Percentiles rank a stretch among this genome's conserved stretches.
Conservation (phyloP, 176 grass and related monocot species). For the Typha latifolia region DNA sequence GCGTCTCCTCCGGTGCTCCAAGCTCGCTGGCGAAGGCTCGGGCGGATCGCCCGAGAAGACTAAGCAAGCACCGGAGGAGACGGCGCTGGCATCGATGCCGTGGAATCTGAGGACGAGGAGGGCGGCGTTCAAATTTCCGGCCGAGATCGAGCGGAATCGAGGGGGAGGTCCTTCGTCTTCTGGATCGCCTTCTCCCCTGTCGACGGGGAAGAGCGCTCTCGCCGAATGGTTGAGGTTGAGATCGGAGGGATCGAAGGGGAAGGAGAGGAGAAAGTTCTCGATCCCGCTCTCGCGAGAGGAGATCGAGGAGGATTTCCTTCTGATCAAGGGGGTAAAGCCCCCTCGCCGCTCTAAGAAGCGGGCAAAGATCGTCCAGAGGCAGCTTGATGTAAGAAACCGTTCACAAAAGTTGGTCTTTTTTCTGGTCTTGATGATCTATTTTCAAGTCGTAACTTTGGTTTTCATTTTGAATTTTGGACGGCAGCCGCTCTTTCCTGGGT, state of each 20-base stretch:
- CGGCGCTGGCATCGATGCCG: slow-evolving; percentile 9
- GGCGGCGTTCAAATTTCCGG: slow-evolving; percentile 1
- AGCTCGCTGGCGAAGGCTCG: slow-evolving; percentile 29
- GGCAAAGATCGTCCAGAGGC: slow-evolving; percentile 31
- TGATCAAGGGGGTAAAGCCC: slow-evolving; percentile 42
- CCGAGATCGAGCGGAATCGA: neutral
- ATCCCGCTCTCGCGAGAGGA: slow-evolving; percentile 45
- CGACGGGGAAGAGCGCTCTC: neutral
- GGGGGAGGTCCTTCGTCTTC: slow-evolving; percentile 16
- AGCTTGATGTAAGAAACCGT: slow-evolving; percentile 35
- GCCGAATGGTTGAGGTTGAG: neutral
- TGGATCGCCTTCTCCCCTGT: neutral
- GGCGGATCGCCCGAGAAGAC: neutral
- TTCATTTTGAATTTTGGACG: slow-evolving; percentile 7
- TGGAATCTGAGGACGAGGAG: slow-evolving; percentile 41
- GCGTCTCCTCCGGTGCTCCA: slow-evolving; percentile 53
- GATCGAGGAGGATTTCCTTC: slow-evolving; percentile 41
- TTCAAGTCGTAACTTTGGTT: neutral
- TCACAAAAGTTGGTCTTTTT: neutral
- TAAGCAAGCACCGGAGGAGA: neutral
- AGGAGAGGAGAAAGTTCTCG: slow-evolving; percentile 24
- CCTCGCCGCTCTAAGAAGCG: slow-evolving; percentile 59
- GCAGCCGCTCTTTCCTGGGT: slow-evolving; percentile 52
- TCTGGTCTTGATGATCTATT: too few relatives aligned
- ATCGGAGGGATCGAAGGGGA: neutral